These are phyloP conservation scores for Rutstroemia sydowiana DNA, from an alignment of 2,329 filamentous ascomycete genomes.

Conservation along the genomic window DNA sequence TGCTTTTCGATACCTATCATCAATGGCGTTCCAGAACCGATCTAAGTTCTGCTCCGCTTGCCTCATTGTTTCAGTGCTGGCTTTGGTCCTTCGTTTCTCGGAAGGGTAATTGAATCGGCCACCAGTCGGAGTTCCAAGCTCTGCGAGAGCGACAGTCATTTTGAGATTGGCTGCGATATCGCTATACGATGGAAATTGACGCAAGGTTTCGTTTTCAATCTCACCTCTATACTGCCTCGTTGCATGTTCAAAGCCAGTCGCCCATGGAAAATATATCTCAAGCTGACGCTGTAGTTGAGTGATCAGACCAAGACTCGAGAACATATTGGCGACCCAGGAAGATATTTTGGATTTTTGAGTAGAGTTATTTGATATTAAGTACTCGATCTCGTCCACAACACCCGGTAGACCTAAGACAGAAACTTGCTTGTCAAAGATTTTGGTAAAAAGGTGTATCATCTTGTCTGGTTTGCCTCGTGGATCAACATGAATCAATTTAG, in stretches of 20 bases:
- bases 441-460: too few relatives aligned
- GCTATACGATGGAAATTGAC: too few relatives aligned
- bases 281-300: conserved; percentile 14
- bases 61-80: conserved; percentile 38
- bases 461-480: too few relatives aligned
- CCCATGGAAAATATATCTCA: conserved; percentile 20
- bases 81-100: conserved; percentile 39
- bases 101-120: conserved; percentile 35
- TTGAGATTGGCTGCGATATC: background rate
- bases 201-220: too few relatives aligned
- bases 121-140: conserved; percentile 11
- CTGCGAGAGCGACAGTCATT: background rate
- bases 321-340: conserved; percentile 11
- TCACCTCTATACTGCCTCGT: background rate
- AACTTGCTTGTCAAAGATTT: too few relatives aligned
- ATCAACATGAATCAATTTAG: too few relatives aligned
- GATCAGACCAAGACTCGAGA: conserved; percentile 16
- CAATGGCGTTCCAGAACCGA: too few relatives aligned
- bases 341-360: conserved; percentile 17
- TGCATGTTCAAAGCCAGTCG: conserved; percentile 11
- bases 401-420: conserved; percentile 17
- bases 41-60: conserved; percentile 24
- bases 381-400: conserved; percentile 19
- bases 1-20: too few relatives aligned
- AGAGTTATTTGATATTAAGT: conserved; percentile 12